Base-by-base conservation (phyloP, 2,329 filamentous ascomycete species). In the Aureobasidium zeae region DNA sequence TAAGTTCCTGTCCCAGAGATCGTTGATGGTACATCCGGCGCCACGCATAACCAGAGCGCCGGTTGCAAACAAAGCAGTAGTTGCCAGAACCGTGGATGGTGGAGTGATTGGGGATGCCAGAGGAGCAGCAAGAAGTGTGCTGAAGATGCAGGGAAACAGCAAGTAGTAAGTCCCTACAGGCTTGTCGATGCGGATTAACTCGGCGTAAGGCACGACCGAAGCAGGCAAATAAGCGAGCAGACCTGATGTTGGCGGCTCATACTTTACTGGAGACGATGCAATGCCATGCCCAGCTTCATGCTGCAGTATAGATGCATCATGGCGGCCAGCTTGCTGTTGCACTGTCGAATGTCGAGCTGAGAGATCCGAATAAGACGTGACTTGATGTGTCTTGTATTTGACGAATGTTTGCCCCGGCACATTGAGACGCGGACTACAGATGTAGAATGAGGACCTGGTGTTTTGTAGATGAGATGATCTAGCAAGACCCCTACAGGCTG, bases 1-100 rank as follows among this genome's bases (percentile, higher is more conserved):
- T 12, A 94, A 78, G 53, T 91, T 83, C 44, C 85, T 77, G 62
- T 94, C 87, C 83, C 86, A 88, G 38, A 93, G 76, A 59, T 94
- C 87, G 59, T 94, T 94, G 65, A 93, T 86, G 13, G 83, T 83
- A 62, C 87, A 94, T 39, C 86, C 86, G 15, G 86, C 85, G 36
- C 87, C 83, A 48, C 87, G 82, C 83, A 94, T 91, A 52, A 94
- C 74, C 32, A 93, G 60, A 3, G 85, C 83, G 38, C 86, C 86
- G 2, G 77, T 70, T 55, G 83, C 75, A 65, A 93, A 91, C 35
- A 91, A 73, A 3, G 59, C 56, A 2, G 74, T 73, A 0, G 81
- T 86, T 36, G 76, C 72, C 21, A 82, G 52, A 13, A 86, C 77
- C 10, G 79, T 68, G 4, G 68, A 58, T 0, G 82, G 77, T 1